A percentile compares a stretch with the other conserved stretches of the same genome.
phyloP scores from a whole-genome alignment of 1,139 yeast genomes.

The Entelexis sorbosivorans region DNA sequence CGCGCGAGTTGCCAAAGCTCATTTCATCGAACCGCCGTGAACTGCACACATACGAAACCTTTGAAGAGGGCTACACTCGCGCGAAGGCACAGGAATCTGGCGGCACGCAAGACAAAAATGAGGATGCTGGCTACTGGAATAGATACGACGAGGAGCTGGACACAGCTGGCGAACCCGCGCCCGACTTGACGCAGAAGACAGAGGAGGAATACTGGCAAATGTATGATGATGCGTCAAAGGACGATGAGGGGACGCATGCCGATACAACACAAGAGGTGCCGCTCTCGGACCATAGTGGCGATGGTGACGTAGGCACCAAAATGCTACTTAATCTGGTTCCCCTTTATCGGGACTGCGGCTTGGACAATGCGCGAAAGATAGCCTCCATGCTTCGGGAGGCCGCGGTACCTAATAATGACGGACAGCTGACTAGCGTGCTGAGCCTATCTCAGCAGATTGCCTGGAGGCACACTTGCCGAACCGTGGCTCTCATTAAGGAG shows the following conservation, averaged over 20 bases:
- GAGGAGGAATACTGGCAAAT: constrained; percentile 1
- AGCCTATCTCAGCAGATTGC: neutral
- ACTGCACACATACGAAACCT: neutral
- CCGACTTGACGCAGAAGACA: neutral
- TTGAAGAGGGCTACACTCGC: constrained; percentile 1
- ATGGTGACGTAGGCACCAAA: neutral
- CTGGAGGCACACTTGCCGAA: neutral
- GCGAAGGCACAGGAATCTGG: neutral
- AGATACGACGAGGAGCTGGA: constrained; percentile 11
- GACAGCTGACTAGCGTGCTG: neutral
- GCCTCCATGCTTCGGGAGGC: neutral
- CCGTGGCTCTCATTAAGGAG: neutral
- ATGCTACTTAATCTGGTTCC: neutral
- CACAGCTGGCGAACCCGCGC: neutral
- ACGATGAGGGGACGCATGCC: neutral
- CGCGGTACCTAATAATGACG: neutral
- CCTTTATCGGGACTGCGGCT: neutral
- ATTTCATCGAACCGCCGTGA: constrained; percentile 1
- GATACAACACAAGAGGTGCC: too few relatives aligned
- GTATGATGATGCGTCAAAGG: neutral
- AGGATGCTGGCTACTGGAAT: constrained; percentile 7
- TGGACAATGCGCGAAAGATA: neutral
- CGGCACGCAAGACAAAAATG: neutral
- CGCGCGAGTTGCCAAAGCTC: constrained; percentile 1
- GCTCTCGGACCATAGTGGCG: too few relatives aligned